Evolutionary conservation across 495 filamentous ascomycete genomes (phyloP), one percentile per base, ranked within the genome.

Genomic region (Penicillium soppii): DNA sequence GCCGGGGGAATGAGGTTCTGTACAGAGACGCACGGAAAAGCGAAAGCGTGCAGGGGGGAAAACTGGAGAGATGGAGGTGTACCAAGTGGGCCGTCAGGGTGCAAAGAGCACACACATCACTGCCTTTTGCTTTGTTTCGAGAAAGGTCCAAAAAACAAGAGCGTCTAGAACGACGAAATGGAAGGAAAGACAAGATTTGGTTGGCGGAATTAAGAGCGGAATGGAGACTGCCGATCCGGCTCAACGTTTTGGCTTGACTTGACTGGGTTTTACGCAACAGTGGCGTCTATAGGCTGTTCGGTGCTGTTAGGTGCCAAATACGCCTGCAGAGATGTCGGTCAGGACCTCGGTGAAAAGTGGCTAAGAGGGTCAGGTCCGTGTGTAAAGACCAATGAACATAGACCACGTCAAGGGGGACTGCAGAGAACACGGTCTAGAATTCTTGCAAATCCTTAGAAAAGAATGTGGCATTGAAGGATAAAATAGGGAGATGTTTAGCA

Each of bases 381-480:
- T n/a, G 47, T 23, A 20, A 22, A 59, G 56, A 33, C 72, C 72
- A 75, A 75, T 75, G 60, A 67, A 39, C 37, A 58, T 48, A 42
- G 63, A 62, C 72, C 72, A 75, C 72, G 72, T 75, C 72, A 69
- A 56, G 59, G 44, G 15, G 50, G 35, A 51, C 62, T 58, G 59
- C 62, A 65, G 59, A 53, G 54, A 39, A 62, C 53, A 55, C 59
- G 54, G 61, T 59, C 58, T 57, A 59, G 58, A 59, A 47, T 19
- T n/a, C n/a, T n/a, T n/a, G n/a, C 22, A 22, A 45, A 43, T 20
- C 7, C 7, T 17, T 4, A 7, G 23, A 20, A 26, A 22, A 25
- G 47, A 50, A 37, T 53, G 36, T 39, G n/a, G 27, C 39, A 41
- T 25, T 7, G 23, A 23, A 19, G 17, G 29, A n/a, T n/a, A n/a